Evolutionary conservation across 139 green algal species (phyloP).

Genomic region (Protoeuglena noctilucae): DNA sequence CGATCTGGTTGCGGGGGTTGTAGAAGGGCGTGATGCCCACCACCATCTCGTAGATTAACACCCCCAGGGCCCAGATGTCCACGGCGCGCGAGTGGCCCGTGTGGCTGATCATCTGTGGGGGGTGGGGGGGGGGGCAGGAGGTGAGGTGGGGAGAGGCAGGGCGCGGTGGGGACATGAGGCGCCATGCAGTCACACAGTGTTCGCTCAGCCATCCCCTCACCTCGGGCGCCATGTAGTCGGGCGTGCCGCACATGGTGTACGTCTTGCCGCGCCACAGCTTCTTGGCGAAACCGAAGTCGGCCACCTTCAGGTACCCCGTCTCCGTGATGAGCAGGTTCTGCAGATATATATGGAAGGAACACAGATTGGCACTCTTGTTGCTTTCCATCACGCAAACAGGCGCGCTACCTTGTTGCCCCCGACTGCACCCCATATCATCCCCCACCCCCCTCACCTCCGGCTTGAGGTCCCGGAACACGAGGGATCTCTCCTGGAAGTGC

Average conservation of each 20-base stretch:
- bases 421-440: too few relatives aligned
- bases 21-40: slow-evolving; percentile 71
- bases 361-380: too few relatives aligned
- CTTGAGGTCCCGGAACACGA: slow-evolving; percentile 66
- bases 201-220: too few relatives aligned
- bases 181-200: too few relatives aligned
- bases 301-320: slow-evolving; percentile 51
- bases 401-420: too few relatives aligned
- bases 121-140: too few relatives aligned
- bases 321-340: slow-evolving; percentile 45
- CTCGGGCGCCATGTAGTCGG: slow-evolving; percentile 90
- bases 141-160: not conserved
- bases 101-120: slow-evolving; percentile 56
- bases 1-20: slow-evolving; percentile 49
- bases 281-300: slow-evolving; percentile 85
- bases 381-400: too few relatives aligned
- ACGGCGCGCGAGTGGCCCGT: slow-evolving; percentile 45
- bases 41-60: slow-evolving; percentile 81
- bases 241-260: slow-evolving; percentile 85
- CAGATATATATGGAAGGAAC: too few relatives aligned
- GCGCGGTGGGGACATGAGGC: too few relatives aligned
- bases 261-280: slow-evolving; percentile 42
- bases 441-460: too few relatives aligned
- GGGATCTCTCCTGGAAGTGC: slow-evolving; percentile 59
- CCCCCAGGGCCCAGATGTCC: slow-evolving; percentile 76